Evolutionary conservation across 768 basidiomycete species (phyloP).

Genomic region (Lentinula raphanica): DNA sequence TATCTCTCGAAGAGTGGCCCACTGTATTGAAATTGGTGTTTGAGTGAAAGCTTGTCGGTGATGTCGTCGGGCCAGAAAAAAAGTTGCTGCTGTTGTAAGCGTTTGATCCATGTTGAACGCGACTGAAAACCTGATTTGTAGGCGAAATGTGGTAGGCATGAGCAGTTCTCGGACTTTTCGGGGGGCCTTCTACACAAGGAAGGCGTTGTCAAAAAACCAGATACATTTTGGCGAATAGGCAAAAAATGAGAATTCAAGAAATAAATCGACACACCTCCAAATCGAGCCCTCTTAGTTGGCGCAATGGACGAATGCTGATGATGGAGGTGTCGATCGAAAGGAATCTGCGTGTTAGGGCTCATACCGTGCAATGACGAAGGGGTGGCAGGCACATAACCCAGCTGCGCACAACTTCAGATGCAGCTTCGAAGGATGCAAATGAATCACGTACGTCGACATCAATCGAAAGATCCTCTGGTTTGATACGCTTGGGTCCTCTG

Average conservation of each 20-base stretch:
- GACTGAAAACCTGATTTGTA: constrained; percentile 6
- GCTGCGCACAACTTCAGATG: neutral
- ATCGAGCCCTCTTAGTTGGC: constrained; percentile 21
- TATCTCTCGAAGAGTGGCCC: constrained; percentile 26
- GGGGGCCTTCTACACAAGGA: constrained; percentile 3
- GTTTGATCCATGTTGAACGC: constrained; percentile 12
- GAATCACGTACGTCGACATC: constrained; percentile 9
- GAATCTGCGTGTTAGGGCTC: neutral
- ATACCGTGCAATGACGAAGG: neutral
- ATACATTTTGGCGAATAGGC: too few relatives aligned
- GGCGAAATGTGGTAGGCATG: constrained; percentile 11
- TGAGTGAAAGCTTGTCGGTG: constrained; percentile 13
- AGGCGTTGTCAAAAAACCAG: constrained; percentile 22
- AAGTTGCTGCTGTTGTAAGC: constrained; percentile 14
- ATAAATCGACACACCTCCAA: constrained; percentile 6
- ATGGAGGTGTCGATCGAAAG: constrained; percentile 20
- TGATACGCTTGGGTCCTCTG: constrained; percentile 3
- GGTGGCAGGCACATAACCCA: neutral
- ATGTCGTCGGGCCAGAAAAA: constrained; percentile 14
- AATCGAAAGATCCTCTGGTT: constrained; percentile 7
- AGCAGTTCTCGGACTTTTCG: constrained; percentile 12
- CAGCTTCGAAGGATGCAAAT: neutral
- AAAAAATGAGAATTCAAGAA: too few relatives aligned
- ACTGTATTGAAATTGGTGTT: constrained; percentile 19
- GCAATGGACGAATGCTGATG: constrained; percentile 8